A percentile compares a stretch with the other conserved stretches of the same genome.
These are phyloP conservation scores for Lophiostoma macrostomum DNA, from an alignment of 495 filamentous ascomycete species.

Conservation along the genomic window DNA sequence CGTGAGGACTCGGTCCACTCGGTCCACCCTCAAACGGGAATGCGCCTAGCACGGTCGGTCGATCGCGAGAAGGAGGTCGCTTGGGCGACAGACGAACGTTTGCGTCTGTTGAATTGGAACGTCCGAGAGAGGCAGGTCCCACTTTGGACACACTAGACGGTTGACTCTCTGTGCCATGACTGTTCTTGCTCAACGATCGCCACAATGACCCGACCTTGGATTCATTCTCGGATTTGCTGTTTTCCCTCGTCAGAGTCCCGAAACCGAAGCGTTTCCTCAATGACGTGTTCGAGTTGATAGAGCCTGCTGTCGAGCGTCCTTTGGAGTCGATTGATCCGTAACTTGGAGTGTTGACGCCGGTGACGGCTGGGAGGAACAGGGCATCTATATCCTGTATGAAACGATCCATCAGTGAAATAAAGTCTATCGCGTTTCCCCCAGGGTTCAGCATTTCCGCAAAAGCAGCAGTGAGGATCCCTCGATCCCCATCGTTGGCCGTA, in stretches of 20 bases:
- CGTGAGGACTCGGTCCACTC: slow-evolving; percentile 39
- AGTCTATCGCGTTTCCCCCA: slow-evolving; percentile 73
- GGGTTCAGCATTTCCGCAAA: slow-evolving; percentile 85
- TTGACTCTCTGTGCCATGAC: slow-evolving; percentile 50
- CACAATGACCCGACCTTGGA: slow-evolving; percentile 73
- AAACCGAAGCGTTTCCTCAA: slow-evolving; percentile 80
- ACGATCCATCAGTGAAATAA: slow-evolving; percentile 86
- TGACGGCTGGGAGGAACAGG: slow-evolving; percentile 69
- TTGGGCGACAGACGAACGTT: slow-evolving; percentile 50
- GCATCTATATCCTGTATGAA: slow-evolving; percentile 87
- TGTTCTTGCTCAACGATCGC: slow-evolving; percentile 85
- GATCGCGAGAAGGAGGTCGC: slow-evolving; percentile 47
- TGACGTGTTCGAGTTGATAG: slow-evolving; percentile 69
- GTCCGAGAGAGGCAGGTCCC: slow-evolving; percentile 50
- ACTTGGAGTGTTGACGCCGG: slow-evolving; percentile 37
- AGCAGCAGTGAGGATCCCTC: slow-evolving; percentile 82
- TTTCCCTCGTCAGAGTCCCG: slow-evolving; percentile 68
- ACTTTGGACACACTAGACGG: slow-evolving; percentile 59
- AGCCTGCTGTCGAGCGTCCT: slow-evolving; percentile 51
- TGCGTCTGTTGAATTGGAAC: slow-evolving; percentile 81
- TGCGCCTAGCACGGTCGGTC: slow-evolving; percentile 55
- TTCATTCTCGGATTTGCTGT: slow-evolving; percentile 69
- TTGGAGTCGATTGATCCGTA: slow-evolving; percentile 48
- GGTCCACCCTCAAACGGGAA: slow-evolving; percentile 48
- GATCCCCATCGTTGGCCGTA: slow-evolving; percentile 90